Conservation (phyloP, 2,329 filamentous ascomycete genomes). For the Rhytidhysteron rufulum region DNA sequence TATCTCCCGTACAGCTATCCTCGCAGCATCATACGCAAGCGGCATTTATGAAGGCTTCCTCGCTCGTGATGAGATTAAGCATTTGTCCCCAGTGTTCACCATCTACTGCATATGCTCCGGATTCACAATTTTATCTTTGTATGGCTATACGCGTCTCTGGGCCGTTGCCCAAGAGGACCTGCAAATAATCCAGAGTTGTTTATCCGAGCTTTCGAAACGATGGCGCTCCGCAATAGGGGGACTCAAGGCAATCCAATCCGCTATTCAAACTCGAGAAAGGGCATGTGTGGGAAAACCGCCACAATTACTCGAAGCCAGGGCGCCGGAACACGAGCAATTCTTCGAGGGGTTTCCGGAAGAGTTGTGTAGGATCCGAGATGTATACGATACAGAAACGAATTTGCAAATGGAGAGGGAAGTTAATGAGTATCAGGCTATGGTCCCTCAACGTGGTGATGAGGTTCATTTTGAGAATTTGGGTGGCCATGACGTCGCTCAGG, state of each 20-base stretch:
- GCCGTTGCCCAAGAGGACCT: constrained; percentile 25
- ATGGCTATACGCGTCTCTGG: constrained; percentile 30
- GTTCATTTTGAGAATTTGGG: too few relatives aligned
- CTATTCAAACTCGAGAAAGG: too few relatives aligned
- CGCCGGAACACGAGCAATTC: constrained; percentile 22
- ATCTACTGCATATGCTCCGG: constrained; percentile 41
- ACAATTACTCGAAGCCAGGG: constrained; percentile 24
- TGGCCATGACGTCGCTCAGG: too few relatives aligned
- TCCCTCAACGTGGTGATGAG: too few relatives aligned
- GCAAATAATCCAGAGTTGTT: constrained; percentile 20
- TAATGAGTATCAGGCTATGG: too few relatives aligned
- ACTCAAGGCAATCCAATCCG: constrained; percentile 24
- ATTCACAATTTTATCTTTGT: constrained; percentile 37
- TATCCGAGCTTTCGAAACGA: constrained; percentile 27
- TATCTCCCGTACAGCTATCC: too few relatives aligned
- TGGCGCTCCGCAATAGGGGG: constrained; percentile 30
- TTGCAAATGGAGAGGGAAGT: too few relatives aligned
- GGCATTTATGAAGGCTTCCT: constrained; percentile 44
- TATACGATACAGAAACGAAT: too few relatives aligned
- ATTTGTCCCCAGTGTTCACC: constrained; percentile 38
- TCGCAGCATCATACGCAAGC: constrained; percentile 40
- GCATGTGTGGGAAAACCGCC: constrained; percentile 16
- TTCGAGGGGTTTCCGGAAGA: constrained; percentile 29
- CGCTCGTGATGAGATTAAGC: constrained; percentile 38
- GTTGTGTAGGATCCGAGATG: constrained; percentile 30